Conservation (phyloP, 352 stramenopile genomes). For the Globisporangium alternatum region DNA sequence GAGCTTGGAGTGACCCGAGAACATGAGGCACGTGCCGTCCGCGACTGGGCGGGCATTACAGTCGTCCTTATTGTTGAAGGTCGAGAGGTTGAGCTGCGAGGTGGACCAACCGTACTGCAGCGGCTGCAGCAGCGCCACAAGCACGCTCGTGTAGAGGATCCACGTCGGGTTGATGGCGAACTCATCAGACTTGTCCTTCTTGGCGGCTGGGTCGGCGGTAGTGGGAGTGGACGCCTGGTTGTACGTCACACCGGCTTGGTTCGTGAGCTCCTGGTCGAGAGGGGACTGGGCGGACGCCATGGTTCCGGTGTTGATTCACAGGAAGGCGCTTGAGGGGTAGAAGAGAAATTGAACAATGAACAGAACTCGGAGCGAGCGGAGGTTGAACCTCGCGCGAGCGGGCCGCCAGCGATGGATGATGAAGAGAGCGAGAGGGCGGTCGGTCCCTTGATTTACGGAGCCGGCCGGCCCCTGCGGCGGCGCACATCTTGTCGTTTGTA, state of each 20-base stretch:
- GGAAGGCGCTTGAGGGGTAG: not conserved
- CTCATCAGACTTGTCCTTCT: slow-evolving; percentile 3
- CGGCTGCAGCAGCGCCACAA: slow-evolving; percentile 44
- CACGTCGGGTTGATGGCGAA: slow-evolving; percentile 8
- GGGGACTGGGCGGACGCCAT: slow-evolving; percentile 8
- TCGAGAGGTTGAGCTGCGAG: slow-evolving; percentile 53
- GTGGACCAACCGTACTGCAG: slow-evolving; percentile 55
- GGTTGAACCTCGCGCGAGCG: not conserved
- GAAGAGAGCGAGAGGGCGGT: not conserved
- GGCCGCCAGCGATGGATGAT: not conserved
- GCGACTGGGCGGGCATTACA: slow-evolving; percentile 19
- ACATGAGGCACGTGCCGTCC: slow-evolving; percentile 33
- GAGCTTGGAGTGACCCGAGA: slow-evolving; percentile 28
- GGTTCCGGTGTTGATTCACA: not conserved
- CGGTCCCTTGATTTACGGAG: not conserved
- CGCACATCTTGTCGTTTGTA: not conserved
- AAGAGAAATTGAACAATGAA: slow-evolving; percentile 6
- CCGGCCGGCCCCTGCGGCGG: not conserved
- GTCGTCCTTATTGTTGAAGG: slow-evolving; percentile 30
- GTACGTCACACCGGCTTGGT: slow-evolving; percentile 7
- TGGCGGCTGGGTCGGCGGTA: not conserved
- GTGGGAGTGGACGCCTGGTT: slow-evolving; percentile 5
- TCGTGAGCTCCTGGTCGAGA: not conserved
- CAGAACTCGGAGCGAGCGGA: not conserved
- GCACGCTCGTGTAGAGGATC: slow-evolving; percentile 48